Evolutionary conservation across 352 stramenopile genomes (phyloP), one percentile per base, ranked within the genome.

Genomic region (Phytopythium aichiense): DNA sequence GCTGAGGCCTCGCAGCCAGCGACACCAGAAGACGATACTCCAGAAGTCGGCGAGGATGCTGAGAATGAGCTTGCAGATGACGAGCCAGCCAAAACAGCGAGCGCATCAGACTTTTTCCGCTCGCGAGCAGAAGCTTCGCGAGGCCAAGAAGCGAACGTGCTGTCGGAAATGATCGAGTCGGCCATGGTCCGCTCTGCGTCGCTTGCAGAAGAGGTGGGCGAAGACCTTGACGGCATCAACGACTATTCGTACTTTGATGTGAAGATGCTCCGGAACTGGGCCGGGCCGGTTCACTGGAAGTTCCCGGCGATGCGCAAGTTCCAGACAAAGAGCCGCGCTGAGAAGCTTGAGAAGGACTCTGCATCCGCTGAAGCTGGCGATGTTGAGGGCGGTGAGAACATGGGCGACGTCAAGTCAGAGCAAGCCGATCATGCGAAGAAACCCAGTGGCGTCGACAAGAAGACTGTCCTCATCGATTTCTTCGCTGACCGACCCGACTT

Each of bases 191-290:
- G 81, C 2, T 91, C 84, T 1, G 74, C 71, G 12, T 71, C 68
- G 7, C 49, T 76, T 23, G 69, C 76, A 25, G 64, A 81, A 6
- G 81, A 90, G 25, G 46, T 73, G 50, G 71, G 59, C 48, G 77
- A 84, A 2, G 68, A 78, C 58, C 52, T 66, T 4, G 73, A 81
- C 13, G 70, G 68, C 4, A 72, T 69, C 60, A 77, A 76, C 52
- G 85, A 94, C 33, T 94, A 94, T 56, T 91, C 83, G 52, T 94
- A 91, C 60, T 94, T 92, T 45, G 85, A 94, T 46, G 73, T 83
- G 1, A 92, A 94, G 61, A 73, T 91, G 74, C 71, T 94, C 30
- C 84, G 87, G 20, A 94, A 94, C 57, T 92, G 83, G 83, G 83
- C 83, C 45, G 83, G 83, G 5, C 83, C 85, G 13, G 73, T 71